Evolutionary conservation across 2,329 filamentous ascomycete species (phyloP).

Genomic region (Sphaceloma murrayae): DNA sequence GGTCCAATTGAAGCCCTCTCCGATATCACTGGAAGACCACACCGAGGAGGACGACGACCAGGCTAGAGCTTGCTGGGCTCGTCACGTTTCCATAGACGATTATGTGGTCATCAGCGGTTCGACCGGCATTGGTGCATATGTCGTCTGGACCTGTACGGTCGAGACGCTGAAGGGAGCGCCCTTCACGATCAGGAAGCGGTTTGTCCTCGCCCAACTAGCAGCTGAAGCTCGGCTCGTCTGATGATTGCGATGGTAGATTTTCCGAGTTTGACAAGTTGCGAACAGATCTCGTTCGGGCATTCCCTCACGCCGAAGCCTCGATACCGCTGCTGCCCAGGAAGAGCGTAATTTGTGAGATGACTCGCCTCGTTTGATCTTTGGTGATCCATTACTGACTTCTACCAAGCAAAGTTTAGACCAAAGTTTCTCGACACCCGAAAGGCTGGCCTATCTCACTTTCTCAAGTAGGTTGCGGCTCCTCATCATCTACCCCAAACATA

Average conservation of each 20-base stretch:
- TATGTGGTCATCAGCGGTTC: constrained; percentile 52
- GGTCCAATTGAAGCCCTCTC: constrained; percentile 30
- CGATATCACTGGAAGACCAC: constrained; percentile 56
- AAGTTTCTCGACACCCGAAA: constrained; percentile 78
- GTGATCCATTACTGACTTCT: constrained; percentile 8
- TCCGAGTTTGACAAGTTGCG: constrained; percentile 88
- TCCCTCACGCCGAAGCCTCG: constrained; percentile 74
- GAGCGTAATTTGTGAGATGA: constrained; percentile 67
- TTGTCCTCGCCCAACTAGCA: not conserved
- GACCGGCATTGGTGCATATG: constrained; percentile 69
- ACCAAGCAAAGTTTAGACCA: constrained; percentile 57
- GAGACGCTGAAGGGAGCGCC: constrained; percentile 61
- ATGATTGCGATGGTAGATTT: constrained; percentile 46
- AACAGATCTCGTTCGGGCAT: constrained; percentile 62
- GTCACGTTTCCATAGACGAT: constrained; percentile 51
- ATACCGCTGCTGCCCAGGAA: constrained; percentile 87
- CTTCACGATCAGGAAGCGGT: constrained; percentile 43
- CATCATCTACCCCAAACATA: constrained; percentile 14
- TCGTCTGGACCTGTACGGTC: constrained; percentile 86
- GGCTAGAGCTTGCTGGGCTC: constrained; percentile 52
- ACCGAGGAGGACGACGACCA: constrained; percentile 50
- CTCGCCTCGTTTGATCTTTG: not conserved
- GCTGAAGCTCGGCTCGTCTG: no score
- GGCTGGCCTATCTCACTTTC: constrained; percentile 77
- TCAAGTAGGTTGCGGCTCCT: constrained; percentile 57